Conservation (phyloP, 192 early-diverging fungal genomes). For the Piromyces finnis region DNA sequence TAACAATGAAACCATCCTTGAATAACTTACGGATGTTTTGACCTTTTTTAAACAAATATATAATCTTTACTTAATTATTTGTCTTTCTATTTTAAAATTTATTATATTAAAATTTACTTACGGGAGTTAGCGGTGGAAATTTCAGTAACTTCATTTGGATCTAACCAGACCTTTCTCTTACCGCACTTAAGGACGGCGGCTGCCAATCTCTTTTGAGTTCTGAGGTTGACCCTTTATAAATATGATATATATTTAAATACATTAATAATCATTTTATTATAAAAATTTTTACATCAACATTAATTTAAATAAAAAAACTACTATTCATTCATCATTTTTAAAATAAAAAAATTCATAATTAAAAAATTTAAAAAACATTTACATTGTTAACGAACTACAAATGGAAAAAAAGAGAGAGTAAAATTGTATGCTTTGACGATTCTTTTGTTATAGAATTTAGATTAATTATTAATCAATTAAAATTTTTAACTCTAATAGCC, state of each 20-base stretch:
- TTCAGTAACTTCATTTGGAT: conserved; percentile 89
- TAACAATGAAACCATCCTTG: conserved; percentile 94
- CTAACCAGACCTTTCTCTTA: conserved; percentile 95
- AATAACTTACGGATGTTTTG: conserved; percentile 92
- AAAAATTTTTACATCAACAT: too few relatives aligned
- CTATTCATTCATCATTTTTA: neutral
- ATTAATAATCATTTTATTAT: too few relatives aligned
- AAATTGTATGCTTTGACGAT: neutral
- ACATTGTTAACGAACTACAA: neutral
- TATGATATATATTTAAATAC: neutral
- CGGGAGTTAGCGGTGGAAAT: conserved; percentile 96
- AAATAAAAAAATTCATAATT: neutral
- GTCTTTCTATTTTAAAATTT: too few relatives aligned
- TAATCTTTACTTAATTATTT: neutral
- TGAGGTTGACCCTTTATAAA: conserved; percentile 24
- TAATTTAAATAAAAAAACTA: too few relatives aligned
- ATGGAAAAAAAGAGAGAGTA: neutral
- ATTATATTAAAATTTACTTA: too few relatives aligned
- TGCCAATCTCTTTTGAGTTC: conserved; percentile 86
- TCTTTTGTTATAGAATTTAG: neutral
- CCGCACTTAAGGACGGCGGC: conserved; percentile 94
- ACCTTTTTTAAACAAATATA: conserved; percentile 17
- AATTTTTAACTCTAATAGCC: neutral
- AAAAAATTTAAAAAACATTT: neutral
- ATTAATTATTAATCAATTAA: neutral